Base-by-base conservation (phyloP, 148 eudicot species). In the Selenicereus undatus region DNA sequence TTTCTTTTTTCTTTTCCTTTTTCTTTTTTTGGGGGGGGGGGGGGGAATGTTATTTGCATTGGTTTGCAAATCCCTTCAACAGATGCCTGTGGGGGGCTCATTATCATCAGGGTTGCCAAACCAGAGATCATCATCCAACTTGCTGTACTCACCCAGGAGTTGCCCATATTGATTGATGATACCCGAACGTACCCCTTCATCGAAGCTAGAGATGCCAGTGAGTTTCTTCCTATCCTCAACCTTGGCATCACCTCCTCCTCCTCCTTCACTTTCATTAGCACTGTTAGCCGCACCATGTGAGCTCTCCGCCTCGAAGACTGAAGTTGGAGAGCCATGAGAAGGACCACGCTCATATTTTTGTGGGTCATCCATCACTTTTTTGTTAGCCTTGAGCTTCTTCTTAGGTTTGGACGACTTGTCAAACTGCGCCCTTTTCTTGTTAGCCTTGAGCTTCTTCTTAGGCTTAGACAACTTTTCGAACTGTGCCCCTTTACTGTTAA, bases 121-220 rank as follows among this genome's bases (percentile, higher is more conserved):
- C 43, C 76, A 72, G 21, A 82, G 84, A 35, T 74, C 82, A 35
- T 80, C 71, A 82, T 82, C 84, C 71, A 82, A 70, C 36, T 78
- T 69, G 43, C 80, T 76, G 17, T 76, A 82, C 52, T 82, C 76
- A 69, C 84, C 84, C 39, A 76, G 24, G 10, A 82, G 76, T 32
- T 65, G 64, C 22, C 84, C 84, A 77, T 76, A 48, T 35, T 82
- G 35, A 69, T 77, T 73, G 17, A 82, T 58, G 68, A 81, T 68
- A 17, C 71, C 76, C 60, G 36, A 75, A 6, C 73, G 75, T 21
- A 76, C 69, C 11, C 68, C 77, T 71, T 82, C 64, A 26, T 45
- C 80, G 65, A 64, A 78, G 30, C 51, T 56, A 8, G 77, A 75
- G 64, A 75, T 74, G 76, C 60, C 22, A 74, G 3, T 3, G 42